Conservation (phyloP, 768 basidiomycete species). For the Mycena maculata region DNA sequence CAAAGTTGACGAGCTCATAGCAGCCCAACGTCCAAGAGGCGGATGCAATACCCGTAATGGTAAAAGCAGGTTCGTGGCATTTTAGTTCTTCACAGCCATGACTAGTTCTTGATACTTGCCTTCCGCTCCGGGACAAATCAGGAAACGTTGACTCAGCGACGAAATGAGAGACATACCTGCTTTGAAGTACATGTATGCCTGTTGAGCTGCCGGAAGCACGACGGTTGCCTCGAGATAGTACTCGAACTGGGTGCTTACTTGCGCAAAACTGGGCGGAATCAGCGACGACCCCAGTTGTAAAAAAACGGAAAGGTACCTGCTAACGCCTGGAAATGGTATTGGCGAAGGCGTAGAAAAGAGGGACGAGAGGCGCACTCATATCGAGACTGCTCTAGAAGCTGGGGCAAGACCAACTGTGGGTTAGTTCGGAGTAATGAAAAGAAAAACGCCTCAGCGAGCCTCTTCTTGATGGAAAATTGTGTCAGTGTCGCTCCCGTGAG, state of each 20-base stretch:
- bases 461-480: conserved; percentile 39
- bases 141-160: no score
- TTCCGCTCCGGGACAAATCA: no score
- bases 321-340: no score
- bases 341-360: no score
- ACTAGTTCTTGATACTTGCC: no score
- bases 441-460: background rate
- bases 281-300: no score
- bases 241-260: conserved; percentile 31
- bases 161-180: no score
- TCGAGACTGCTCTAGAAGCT: conserved; percentile 36
- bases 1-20: conserved; percentile 27
- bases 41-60: conserved; percentile 33
- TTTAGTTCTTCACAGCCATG: no score
- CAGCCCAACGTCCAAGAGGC: conserved; percentile 20
- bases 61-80: no score
- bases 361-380: no score
- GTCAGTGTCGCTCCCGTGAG: conserved; percentile 35
- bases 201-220: conserved; percentile 38
- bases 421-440: background rate
- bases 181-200: conserved; percentile 32
- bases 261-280: no score
- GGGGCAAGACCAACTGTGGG: conserved; percentile 35
- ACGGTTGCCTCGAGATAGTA: conserved; percentile 40
- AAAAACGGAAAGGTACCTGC: no score